Evolutionary conservation across 352 stramenopile genomes (phyloP).

Genomic region (Pythium folliculosum): DNA sequence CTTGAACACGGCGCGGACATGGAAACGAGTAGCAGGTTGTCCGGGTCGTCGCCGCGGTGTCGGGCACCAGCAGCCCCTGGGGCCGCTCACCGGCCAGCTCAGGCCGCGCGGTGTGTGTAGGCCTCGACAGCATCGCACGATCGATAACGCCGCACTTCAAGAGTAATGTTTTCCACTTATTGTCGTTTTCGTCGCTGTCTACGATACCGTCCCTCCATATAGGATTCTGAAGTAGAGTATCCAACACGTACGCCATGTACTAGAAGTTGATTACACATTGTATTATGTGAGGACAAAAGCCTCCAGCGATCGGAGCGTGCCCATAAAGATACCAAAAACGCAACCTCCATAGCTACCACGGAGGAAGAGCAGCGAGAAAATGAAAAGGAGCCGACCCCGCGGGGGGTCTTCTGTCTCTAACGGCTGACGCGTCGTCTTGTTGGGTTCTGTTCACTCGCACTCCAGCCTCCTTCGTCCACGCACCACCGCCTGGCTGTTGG

Average conservation of each 20-base stretch:
- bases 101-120: background rate
- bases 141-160: constrained; percentile 21
- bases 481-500: too few species aligned
- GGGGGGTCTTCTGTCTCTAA: background rate
- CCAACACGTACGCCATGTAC: background rate
- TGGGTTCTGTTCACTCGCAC: background rate
- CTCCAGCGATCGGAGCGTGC: background rate
- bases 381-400: background rate
- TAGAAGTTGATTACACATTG: constrained; percentile 4
- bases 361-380: background rate
- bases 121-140: constrained; percentile 5
- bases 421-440: background rate
- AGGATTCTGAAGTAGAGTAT: too few species aligned
- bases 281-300: constrained; percentile 19
- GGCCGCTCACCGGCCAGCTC: background rate
- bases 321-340: constrained; percentile 35
- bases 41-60: background rate
- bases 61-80: background rate
- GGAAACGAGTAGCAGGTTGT: background rate
- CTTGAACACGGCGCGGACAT: constrained; percentile 12
- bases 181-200: background rate
- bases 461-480: too few species aligned
- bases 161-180: constrained; percentile 19
- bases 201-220: background rate
- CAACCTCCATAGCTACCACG: background rate